Base-by-base conservation (phyloP, 257 asterid genomes). In the Nicotiana noctiflora region DNA sequence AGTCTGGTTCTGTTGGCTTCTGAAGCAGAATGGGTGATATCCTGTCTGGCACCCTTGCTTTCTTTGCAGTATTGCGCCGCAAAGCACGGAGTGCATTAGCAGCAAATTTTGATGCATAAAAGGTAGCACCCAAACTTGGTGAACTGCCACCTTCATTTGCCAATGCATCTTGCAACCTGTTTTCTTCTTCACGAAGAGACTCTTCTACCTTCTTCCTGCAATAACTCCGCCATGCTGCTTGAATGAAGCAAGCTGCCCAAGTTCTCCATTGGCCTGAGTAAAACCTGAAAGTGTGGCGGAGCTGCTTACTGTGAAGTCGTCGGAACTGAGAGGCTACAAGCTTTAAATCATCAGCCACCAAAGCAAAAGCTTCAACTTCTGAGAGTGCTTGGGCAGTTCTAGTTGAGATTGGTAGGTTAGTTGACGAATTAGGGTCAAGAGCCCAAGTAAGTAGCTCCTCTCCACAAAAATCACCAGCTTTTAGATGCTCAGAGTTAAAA, bases 381-480 rank as follows among this genome's bases (percentile, higher is more conserved):
- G 94, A 88, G 21, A 96, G 92, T 70, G 93, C 96, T 88, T 89
- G 95, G 2, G 94, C 98, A 6, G 98, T 94, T 87, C 99, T 76
- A 10, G 98, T 96, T 59, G 98, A 96, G 85, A 89, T 94, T 6
- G 98, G 98, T 52, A 96, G 93, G 86, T 94, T 96, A 1, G 97
- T 79, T 2, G 98, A 90, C 7, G 97, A 87, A 52, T 91, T 83
- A 14, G 99, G 99, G 81, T 91, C 98, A 14, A 96, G 88, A 34
- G 98, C 98, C 99, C 99, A 96, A 10, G 98, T 94, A 8, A 96
- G 91, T 65, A 96, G 97, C 93, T 96, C 99, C 83, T 96, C 99
- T 21, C 98, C 99, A 79, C 99, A 96, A 75, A 96, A 96, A 77
- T 96, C 98, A 1, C 98, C 99, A 0, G 97, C 97, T 85, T 91